phyloP scores from a whole-genome alignment of 2,329 filamentous ascomycete genomes.

The Cercospora citrullina region DNA sequence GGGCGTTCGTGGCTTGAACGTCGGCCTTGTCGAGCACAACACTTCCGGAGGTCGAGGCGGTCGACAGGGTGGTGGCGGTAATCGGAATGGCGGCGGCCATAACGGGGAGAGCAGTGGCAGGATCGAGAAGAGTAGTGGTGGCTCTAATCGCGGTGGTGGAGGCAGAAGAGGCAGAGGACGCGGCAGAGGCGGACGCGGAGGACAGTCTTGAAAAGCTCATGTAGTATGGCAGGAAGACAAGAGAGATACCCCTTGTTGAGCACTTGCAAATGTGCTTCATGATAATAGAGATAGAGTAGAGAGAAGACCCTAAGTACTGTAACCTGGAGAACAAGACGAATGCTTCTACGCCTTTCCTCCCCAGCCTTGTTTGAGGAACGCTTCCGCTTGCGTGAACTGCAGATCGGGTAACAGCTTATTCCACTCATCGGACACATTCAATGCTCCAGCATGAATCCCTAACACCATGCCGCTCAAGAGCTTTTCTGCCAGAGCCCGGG shows the following conservation, averaged over 20 bases:
- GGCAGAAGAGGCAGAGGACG: conserved; percentile 16
- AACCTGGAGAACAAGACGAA: background rate
- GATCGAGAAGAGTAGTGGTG: conserved; percentile 9
- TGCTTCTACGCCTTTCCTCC: background rate
- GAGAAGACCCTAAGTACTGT: background rate
- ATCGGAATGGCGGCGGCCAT: conserved; percentile 1
- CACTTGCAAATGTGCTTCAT: background rate
- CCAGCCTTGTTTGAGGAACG: background rate
- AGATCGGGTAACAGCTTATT: background rate
- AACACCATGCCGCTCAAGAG: background rate
- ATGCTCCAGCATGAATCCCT: background rate
- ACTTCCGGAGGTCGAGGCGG: conserved; percentile 6
- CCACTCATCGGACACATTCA: background rate
- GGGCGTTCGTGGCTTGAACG: conserved; percentile 46
- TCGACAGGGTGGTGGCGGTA: conserved; percentile 2
- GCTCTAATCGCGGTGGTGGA: conserved; percentile 4
- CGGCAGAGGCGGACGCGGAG: conserved; percentile 10
- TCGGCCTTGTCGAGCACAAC: conserved; percentile 25
- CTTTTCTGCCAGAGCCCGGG: background rate
- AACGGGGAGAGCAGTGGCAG: conserved; percentile 5
- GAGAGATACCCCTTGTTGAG: background rate
- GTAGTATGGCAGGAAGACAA: background rate
- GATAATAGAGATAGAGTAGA: background rate
- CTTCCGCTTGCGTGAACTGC: background rate
- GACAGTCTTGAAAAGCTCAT: background rate